Base-by-base conservation (phyloP, 495 filamentous ascomycete genomes). In the Lasiosphaeria hispida region DNA sequence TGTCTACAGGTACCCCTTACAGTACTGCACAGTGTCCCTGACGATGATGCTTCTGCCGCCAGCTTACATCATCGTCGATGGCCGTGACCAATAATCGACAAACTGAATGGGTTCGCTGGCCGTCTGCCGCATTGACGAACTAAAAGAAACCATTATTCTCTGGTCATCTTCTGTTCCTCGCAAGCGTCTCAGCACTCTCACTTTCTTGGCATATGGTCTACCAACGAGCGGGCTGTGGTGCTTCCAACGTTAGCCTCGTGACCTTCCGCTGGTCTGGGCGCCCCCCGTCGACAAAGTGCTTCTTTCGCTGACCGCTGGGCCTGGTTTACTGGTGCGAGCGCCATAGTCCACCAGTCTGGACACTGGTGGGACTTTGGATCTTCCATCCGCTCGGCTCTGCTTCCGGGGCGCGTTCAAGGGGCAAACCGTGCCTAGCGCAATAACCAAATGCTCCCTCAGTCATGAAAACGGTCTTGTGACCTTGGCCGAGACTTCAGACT, bases 241-340 rank as follows among this genome's bases (percentile, higher is more conserved):
- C 19, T 39, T 36, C 50, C 5, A 19, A 38, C 19, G 23, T 19
- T 57, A 61, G 35, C 66, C 66, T 60, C 66, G 64, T 69, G 66
- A 69, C 62, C 55, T 54, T 57, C 61, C 53, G 11, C 48, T 54
- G 55, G 55, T 63, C 58, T 64, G 44, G 61, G 53, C 40, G 39
- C 48, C 48, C 48, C 57, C 63, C 62, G 42, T 42, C 54, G 40
- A 33, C 39, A 23, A 23, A 33, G 18, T 23, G 48, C 38, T 61
- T 49, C 15, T 33, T 7, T 53, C n/a, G 37, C 38, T 50, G 45
- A 39, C 23, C 17, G 47, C 23, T 33, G 47, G 47, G 11, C 47
- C 42, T 50, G 39, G 5, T 30, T 2, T 30, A 30, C 23, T 30
- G 23, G 23, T 30, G 23, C 2, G 23, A 30, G 53, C 61, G 53